Evolutionary conservation across 768 basidiomycete species (phyloP).

Genomic region (Baorangia bicolor): DNA sequence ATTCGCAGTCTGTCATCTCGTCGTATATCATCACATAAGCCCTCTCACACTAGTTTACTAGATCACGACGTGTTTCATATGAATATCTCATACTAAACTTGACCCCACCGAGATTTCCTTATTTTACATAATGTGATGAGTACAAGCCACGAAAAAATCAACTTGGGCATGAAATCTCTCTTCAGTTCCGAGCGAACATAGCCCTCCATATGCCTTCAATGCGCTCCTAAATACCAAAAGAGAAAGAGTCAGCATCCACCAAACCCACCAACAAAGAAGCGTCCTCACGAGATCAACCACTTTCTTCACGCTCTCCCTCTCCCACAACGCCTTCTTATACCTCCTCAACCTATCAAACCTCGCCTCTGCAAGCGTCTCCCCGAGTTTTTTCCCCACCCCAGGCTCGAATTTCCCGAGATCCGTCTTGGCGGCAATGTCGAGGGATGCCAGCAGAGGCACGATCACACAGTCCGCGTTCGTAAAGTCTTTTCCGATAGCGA

Average conservation of each 20-base stretch:
- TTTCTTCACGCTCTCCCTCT: slow-evolving; percentile 31
- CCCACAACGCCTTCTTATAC: slow-evolving; percentile 48
- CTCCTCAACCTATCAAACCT: slow-evolving; percentile 48
- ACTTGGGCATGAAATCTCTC: neutral
- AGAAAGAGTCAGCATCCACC: neutral
- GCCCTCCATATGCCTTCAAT: neutral
- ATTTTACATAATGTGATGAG: too few relatives aligned
- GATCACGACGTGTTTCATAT: too few relatives aligned
- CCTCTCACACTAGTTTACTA: too few relatives aligned
- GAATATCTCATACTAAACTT: too few relatives aligned
- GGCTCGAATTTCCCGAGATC: slow-evolving; percentile 49
- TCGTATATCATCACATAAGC: too few relatives aligned
- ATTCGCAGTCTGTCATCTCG: too few relatives aligned
- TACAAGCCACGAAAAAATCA: too few relatives aligned
- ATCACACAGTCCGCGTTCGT: slow-evolving; percentile 61
- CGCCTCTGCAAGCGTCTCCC: slow-evolving; percentile 38
- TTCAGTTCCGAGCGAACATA: neutral
- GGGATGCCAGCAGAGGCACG: slow-evolving; percentile 52
- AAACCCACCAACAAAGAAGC: neutral
- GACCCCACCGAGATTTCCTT: too few relatives aligned
- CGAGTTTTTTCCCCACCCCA: slow-evolving; percentile 44
- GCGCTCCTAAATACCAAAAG: neutral
- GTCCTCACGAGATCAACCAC: slow-evolving; percentile 8
- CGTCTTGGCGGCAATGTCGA: slow-evolving; percentile 41
- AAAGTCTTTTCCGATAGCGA: slow-evolving; percentile 40